These are phyloP conservation scores for Cerioporus squamosus DNA, from an alignment of 1,284 basidiomycete species.

Conservation along the genomic window DNA sequence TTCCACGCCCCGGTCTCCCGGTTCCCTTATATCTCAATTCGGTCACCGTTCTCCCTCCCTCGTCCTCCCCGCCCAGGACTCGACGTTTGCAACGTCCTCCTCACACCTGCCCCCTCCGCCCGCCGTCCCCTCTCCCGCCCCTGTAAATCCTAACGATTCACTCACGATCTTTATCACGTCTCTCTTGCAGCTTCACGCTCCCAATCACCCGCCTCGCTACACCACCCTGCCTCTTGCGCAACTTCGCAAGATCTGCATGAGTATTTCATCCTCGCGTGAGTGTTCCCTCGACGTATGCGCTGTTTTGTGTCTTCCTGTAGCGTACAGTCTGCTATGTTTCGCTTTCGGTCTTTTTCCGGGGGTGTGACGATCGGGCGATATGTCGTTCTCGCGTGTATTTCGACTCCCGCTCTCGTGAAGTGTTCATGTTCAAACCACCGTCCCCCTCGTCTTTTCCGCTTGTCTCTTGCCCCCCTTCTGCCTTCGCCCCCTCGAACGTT, in stretches of 20 bases:
- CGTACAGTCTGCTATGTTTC: not conserved
- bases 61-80: conserved; percentile 31
- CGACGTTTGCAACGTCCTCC: conserved; percentile 38
- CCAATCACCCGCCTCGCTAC: conserved; percentile 21
- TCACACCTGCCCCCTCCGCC: conserved; percentile 29
- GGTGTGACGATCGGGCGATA: conserved; percentile 29
- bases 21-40: conserved; percentile 42
- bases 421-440: conserved; percentile 13
- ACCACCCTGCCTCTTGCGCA: conserved; percentile 27
- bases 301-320: not conserved
- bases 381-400: conserved; percentile 21
- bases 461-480: not conserved
- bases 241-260: conserved; percentile 37
- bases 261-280: conserved; percentile 43
- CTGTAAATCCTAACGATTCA: conserved; percentile 25
- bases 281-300: conserved; percentile 21
- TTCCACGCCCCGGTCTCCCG: conserved; percentile 30
- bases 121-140: conserved; percentile 28
- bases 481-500: not conserved
- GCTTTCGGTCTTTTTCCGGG: not conserved
- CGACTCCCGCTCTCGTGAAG: conserved; percentile 20
- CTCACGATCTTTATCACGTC: conserved; percentile 37
- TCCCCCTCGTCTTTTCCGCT: not conserved
- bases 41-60: conserved; percentile 39
- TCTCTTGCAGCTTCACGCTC: conserved; percentile 30